A percentile compares a stretch with the other conserved stretches of the same genome.
Conservation (phyloP, 1,284 basidiomycete genomes). For the Cutaneotrichosporon daszewskae region DNA sequence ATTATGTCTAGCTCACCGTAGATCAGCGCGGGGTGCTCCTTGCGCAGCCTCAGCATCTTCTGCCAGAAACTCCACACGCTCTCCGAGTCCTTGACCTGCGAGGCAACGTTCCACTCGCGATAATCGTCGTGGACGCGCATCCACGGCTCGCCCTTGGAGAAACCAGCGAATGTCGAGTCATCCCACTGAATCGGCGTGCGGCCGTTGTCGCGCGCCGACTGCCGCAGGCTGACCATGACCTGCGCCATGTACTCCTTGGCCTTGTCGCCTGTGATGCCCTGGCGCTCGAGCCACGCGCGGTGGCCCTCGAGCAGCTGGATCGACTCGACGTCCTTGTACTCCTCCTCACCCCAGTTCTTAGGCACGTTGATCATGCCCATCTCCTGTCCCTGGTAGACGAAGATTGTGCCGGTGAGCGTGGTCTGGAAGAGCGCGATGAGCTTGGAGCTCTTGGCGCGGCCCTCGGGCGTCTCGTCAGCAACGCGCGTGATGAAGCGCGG, state of each 20-base stretch:
- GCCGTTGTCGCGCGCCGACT: conserved; percentile 64
- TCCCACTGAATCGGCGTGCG: conserved; percentile 55
- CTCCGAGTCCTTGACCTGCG: conserved; percentile 51
- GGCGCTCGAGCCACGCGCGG: conserved; percentile 33
- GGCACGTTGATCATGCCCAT: conserved; percentile 67
- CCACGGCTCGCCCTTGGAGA: conserved; percentile 61
- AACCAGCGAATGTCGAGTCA: conserved; percentile 56
- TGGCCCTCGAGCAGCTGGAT: conserved; percentile 38
- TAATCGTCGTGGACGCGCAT: conserved; percentile 72
- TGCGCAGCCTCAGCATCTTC: conserved; percentile 54
- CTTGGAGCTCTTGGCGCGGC: conserved; percentile 58
- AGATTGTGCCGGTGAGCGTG: conserved; percentile 61
- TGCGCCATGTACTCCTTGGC: conserved; percentile 1
- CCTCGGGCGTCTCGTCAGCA: conserved; percentile 57
- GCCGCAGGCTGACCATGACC: conserved; percentile 24
- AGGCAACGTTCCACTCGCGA: conserved; percentile 57
- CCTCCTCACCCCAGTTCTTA: conserved; percentile 59
- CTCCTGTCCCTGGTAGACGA: conserved; percentile 68
- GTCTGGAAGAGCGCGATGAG: conserved; percentile 60
- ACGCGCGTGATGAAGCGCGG: conserved; percentile 61
- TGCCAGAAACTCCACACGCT: conserved; percentile 62
- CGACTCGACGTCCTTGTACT: conserved; percentile 57
- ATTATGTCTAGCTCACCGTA: conserved; percentile 53
- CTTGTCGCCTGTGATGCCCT: conserved; percentile 12
- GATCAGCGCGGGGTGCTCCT: conserved; percentile 56